These are phyloP conservation scores for Balamuthia mandrillaris DNA, from an alignment of 208 protist genomes.

Conservation along the genomic window DNA sequence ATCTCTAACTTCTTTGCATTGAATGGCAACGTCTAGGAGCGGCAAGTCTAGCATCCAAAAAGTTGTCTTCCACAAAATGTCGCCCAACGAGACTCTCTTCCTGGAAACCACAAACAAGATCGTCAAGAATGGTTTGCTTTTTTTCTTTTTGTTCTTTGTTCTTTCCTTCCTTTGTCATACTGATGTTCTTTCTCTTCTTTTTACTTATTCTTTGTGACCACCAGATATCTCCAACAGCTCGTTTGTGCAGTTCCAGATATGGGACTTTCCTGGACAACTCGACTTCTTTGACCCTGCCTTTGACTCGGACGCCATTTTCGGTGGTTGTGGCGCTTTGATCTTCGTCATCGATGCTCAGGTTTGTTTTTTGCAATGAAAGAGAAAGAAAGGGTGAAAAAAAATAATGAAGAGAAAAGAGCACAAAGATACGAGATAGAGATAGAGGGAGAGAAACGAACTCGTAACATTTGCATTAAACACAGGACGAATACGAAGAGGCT, in stretches of 20 bases:
- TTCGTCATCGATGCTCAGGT: conserved; percentile 87
- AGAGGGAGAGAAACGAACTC: too few relatives aligned
- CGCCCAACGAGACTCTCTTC: conserved; percentile 86
- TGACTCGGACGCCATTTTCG: conserved; percentile 75
- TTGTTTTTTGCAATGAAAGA: too few relatives aligned
- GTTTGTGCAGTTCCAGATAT: conserved; percentile 87
- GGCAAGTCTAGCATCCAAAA: conserved; percentile 85
- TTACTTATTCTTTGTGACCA: neutral
- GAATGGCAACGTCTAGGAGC: conserved; percentile 41
- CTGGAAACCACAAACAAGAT: conserved; percentile 81
- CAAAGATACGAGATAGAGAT: neutral
- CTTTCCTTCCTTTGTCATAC: neutral
- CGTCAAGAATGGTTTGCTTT: conserved; percentile 64
- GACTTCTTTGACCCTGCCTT: conserved; percentile 77
- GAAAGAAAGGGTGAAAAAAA: too few relatives aligned
- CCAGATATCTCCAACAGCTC: conserved; percentile 79
- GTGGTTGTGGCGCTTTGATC: conserved; percentile 75
- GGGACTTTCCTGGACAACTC: conserved; percentile 84
- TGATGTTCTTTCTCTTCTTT: neutral
- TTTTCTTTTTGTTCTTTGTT: neutral
- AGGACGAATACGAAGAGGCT: conserved; percentile 71
- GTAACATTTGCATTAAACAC: too few relatives aligned
- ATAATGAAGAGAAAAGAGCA: conserved; percentile 10
- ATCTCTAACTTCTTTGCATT: neutral
- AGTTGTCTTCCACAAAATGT: conserved; percentile 89